phyloP scores from a whole-genome alignment of 192 early-diverging fungal species.

The Podila epicladia region DNA sequence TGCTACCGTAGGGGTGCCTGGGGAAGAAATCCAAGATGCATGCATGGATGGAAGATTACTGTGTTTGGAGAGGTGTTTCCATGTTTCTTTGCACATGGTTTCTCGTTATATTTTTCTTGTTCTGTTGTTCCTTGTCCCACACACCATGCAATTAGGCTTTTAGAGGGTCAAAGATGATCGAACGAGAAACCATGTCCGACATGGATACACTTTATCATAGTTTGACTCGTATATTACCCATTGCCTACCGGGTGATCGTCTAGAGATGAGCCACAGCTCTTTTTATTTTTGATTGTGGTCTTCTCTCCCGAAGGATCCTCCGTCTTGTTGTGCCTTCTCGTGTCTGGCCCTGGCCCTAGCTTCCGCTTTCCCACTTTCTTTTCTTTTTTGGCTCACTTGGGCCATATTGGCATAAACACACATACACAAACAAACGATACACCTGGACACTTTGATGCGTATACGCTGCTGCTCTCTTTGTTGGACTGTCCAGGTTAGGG shows the following conservation, averaged over 20 bases:
- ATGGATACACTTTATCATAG: no score
- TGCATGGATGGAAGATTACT: no score
- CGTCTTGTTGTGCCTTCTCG: background rate
- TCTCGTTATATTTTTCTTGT: background rate
- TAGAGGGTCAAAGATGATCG: no score
- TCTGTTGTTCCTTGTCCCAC: background rate
- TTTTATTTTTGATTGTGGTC: background rate
- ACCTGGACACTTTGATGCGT: background rate
- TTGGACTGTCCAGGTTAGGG: slow-evolving; percentile 1
- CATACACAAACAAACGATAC: no score
- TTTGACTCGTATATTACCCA: no score
- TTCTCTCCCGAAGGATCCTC: slow-evolving; percentile 8
- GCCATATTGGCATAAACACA: background rate
- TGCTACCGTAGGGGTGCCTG: no score
- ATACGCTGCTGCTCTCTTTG: background rate
- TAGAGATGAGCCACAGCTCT: background rate
- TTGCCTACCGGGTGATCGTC: no score
- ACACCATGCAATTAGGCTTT: background rate
- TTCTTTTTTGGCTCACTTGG: background rate
- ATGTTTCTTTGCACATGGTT: background rate
- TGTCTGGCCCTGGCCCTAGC: no score
- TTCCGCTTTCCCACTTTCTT: background rate
- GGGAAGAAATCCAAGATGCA: no score
- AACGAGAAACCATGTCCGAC: no score
- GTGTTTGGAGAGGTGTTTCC: no score